Evolutionary conservation across 140 eudicot species (phyloP), one percentile per base, ranked within the genome.

Genomic region (Senecio squalidus): DNA sequence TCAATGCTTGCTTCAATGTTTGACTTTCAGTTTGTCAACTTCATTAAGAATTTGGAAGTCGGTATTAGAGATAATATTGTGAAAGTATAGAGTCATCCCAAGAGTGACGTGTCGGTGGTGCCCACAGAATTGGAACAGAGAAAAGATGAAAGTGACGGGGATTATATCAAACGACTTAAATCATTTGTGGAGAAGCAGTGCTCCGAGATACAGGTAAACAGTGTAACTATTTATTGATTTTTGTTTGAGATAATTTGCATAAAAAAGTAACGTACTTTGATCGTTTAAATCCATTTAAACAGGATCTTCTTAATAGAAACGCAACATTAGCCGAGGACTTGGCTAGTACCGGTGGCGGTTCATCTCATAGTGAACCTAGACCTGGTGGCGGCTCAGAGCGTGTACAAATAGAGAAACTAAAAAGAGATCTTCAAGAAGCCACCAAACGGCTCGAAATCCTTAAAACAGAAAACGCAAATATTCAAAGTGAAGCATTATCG

Each of bases 231-330:
- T 13, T 60, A 60, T 26, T n/a, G n/a, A 15, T 16, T 11, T 36
- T 4, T 36, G 9, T 34, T 34, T 4, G 41, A 9, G 53, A 2
- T 22, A 48, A 45, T 17, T 9, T 21, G 28, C 39, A 33, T 0
- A 11, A 33, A 33, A 33, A 33, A 5, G 21, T 17, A 9, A 45
- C 2, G 51, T 17, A 3, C 61, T 56, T 56, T 56, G 62, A n/a
- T n/a, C n/a, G n/a, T n/a, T n/a, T n/a, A n/a, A n/a, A 45, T 20
- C 47, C 5, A 8, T 23, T 31, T 25, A 31, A 11, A 71, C 48
- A 90, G 98, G 96, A 86, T 70, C 96, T 91, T 53, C 76, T 86
- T 38, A 73, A 77, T 50, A 85, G 98, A 36, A 81, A 86, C 24
- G 84, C 96, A 15, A 84, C 75, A 30, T 72, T 86, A 40, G 91